Conservation (phyloP, 768 basidiomycete genomes). For the Russula ochroleuca region DNA sequence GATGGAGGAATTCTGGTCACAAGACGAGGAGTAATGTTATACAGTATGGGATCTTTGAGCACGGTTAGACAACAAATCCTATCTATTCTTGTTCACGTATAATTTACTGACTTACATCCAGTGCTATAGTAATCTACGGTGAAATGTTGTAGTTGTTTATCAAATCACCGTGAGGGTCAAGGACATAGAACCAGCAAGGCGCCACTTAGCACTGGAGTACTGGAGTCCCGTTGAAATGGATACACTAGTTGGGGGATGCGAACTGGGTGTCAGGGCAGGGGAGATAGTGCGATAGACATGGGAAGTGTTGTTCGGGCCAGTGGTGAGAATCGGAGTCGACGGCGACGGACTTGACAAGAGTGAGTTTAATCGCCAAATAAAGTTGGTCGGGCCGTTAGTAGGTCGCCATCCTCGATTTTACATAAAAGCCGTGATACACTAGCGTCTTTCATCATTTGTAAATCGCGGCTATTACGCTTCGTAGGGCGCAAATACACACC, state of each 20-base stretch:
- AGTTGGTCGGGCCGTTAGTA: too few relatives aligned
- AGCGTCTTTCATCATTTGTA: too few relatives aligned
- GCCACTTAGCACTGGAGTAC: conserved; percentile 30
- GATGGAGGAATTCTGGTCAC: conserved; percentile 24
- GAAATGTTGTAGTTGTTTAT: background rate
- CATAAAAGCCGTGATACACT: too few relatives aligned
- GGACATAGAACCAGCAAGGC: too few relatives aligned
- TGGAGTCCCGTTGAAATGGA: conserved; percentile 41
- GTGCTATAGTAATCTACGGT: background rate
- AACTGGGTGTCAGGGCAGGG: conserved; percentile 49
- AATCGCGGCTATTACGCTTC: too few relatives aligned
- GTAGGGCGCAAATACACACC: conserved; percentile 5
- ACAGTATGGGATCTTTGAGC: background rate
- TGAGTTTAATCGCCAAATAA: too few relatives aligned
- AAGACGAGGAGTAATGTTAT: conserved; percentile 1
- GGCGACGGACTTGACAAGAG: too few relatives aligned
- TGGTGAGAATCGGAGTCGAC: conserved; percentile 44
- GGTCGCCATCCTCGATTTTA: too few relatives aligned
- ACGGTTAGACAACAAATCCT: background rate
- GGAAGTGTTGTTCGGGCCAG: conserved; percentile 48
- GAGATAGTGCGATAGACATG: too few relatives aligned
- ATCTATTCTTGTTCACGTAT: background rate
- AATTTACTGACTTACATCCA: background rate
- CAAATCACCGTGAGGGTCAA: background rate
- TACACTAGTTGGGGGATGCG: too few relatives aligned